Conservation (phyloP, 257 asterid genomes). For the Rhazya stricta region DNA sequence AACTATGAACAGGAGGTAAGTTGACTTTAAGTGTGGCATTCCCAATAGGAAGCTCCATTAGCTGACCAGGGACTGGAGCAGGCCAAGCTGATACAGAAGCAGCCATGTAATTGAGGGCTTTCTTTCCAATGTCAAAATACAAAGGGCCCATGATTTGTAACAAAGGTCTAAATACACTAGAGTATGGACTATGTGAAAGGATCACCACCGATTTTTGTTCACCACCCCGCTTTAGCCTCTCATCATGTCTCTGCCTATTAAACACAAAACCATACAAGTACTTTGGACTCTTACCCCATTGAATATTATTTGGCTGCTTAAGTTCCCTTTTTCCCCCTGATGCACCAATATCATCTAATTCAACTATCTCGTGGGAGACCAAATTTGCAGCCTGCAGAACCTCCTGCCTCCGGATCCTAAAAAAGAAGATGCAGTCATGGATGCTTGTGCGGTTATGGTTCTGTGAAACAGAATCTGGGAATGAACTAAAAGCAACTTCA, state of each 20-base stretch:
- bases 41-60: conserved; percentile 86
- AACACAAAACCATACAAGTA: conserved; percentile 89
- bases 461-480: conserved; percentile 99
- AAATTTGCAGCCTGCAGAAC: conserved; percentile 28
- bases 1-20: conserved; percentile 91
- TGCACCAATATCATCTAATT: conserved; percentile 33
- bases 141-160: conserved; percentile 95
- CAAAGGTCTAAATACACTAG: conserved; percentile 87
- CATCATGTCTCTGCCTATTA: conserved; percentile 97
- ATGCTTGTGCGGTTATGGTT: conserved; percentile 85
- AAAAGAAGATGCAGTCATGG: conserved; percentile 89
- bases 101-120: conserved; percentile 78
- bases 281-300: conserved; percentile 32
- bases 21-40: conserved; percentile 77
- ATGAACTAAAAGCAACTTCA: conserved; percentile 84
- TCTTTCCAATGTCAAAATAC: conserved; percentile 88
- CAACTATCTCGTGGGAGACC: conserved; percentile 53
- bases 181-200: conserved; percentile 82
- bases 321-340: conserved; percentile 25
- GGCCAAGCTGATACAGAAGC: conserved; percentile 87
- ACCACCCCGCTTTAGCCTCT: conserved; percentile 92
- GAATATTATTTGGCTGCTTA: conserved; percentile 31
- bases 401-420: conserved; percentile 62
- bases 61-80: conserved; percentile 76
- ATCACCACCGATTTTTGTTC: conserved; percentile 94